A percentile compares a stretch with the other conserved stretches of the same genome.
Conservation (phyloP, 805 yeast species). For the Metschnikowia borealis region DNA sequence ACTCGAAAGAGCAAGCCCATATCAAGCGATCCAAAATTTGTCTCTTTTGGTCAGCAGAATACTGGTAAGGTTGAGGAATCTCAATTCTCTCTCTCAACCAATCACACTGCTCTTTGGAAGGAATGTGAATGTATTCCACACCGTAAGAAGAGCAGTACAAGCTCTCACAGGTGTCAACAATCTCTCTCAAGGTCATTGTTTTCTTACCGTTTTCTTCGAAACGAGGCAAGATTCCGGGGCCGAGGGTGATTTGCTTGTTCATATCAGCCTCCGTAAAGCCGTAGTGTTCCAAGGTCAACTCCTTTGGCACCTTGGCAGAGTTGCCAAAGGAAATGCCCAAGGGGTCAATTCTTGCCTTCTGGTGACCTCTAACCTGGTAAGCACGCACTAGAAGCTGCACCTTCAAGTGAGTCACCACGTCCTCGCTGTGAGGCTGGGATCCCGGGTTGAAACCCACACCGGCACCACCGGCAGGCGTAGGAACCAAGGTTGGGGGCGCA, state of each 20-base stretch:
- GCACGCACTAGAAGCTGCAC: slow-evolving; percentile 97
- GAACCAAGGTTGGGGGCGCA: slow-evolving; percentile 90
- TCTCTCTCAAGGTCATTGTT: slow-evolving; percentile 71
- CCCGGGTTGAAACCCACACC: slow-evolving; percentile 52
- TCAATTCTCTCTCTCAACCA: slow-evolving; percentile 98
- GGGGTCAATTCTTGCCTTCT: slow-evolving; percentile 95
- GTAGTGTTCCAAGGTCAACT: slow-evolving; percentile 86
- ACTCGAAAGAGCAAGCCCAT: slow-evolving; percentile 94
- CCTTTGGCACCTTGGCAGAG: slow-evolving; percentile 65
- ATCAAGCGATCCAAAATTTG: slow-evolving; percentile 93
- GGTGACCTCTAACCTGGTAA: slow-evolving; percentile 97
- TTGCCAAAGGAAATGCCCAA: slow-evolving; percentile 83
- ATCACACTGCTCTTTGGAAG: slow-evolving; percentile 91
- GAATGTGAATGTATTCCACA: slow-evolving; percentile 94
- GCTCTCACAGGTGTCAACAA: slow-evolving; percentile 72
- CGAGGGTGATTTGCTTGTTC: slow-evolving; percentile 78
- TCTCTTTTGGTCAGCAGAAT: slow-evolving; percentile 84
- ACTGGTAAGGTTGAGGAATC: slow-evolving; percentile 82
- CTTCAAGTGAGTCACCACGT: slow-evolving; percentile 83
- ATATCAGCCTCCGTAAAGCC: slow-evolving; percentile 87
- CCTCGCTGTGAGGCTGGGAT: slow-evolving; percentile 48
- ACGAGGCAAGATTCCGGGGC: slow-evolving; percentile 96
- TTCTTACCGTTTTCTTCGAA: slow-evolving; percentile 65
- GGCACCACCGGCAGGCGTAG: slow-evolving; percentile 76
- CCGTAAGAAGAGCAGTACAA: slow-evolving; percentile 88